A percentile compares a stretch with the other conserved stretches of the same genome.
Conservation (phyloP, 2,329 filamentous ascomycete genomes). For the Chaetothyriales sp. region DNA sequence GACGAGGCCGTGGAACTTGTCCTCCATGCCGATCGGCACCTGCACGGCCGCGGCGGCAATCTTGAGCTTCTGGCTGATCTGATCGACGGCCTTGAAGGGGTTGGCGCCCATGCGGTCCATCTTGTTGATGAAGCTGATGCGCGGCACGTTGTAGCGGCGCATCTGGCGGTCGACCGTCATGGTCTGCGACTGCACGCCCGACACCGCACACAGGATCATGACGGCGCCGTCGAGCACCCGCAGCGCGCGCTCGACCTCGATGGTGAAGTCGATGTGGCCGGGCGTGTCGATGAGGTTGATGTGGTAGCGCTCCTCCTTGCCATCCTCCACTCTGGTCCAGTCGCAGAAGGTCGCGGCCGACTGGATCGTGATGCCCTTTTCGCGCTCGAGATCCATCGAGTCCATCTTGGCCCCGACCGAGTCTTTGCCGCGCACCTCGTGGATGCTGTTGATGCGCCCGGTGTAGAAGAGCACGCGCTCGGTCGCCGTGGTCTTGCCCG, state of each 20-base stretch:
- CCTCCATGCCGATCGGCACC: slow-evolving; percentile 83
- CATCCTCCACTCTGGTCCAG: slow-evolving; percentile 70
- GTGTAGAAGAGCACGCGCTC: slow-evolving; percentile 98
- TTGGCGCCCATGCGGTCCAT: slow-evolving; percentile 99
- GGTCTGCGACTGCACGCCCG: slow-evolving; percentile 92
- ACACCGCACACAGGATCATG: slow-evolving; percentile 96
- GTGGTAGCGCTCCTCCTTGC: slow-evolving; percentile 81
- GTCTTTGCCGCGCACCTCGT: slow-evolving; percentile 92
- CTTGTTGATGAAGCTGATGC: slow-evolving; percentile 96
- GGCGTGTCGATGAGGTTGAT: slow-evolving; percentile 98
- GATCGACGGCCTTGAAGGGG: slow-evolving; percentile 91
- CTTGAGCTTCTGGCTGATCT: slow-evolving; percentile 93
- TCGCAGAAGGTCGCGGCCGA: slow-evolving; percentile 96
- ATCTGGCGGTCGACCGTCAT: slow-evolving; percentile 98
- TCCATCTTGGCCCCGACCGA: slow-evolving; percentile 98
- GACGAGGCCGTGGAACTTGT: slow-evolving; percentile 82
- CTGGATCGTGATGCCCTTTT: slow-evolving; percentile 98
- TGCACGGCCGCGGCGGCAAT: slow-evolving; percentile 87
- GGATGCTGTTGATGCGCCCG: slow-evolving; percentile 88
- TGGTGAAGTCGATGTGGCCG: slow-evolving; percentile 97
- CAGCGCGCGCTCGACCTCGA: slow-evolving; percentile 91
- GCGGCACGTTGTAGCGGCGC: slow-evolving; percentile 92
- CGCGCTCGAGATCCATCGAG: slow-evolving; percentile 95
- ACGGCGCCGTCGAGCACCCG: slow-evolving; percentile 91
- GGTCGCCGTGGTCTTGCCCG: slow-evolving; percentile 91